phyloP scores from a whole-genome alignment of 2,329 filamentous ascomycete species.

The Pseudogymnoascus sp. region DNA sequence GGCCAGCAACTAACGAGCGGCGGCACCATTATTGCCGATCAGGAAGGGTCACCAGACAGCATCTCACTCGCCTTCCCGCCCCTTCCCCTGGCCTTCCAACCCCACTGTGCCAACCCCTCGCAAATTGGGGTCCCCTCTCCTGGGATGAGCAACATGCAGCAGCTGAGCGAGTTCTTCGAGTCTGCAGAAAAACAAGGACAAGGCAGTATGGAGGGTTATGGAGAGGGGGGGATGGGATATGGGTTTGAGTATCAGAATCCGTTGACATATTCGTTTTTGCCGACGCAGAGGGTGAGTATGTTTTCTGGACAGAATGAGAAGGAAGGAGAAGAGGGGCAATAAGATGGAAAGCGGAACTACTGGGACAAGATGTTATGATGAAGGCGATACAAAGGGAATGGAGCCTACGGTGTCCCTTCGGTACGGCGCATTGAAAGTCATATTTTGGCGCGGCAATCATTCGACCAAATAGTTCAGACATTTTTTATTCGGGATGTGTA shows the following conservation, averaged over 20 bases:
- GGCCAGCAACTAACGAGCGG: background rate
- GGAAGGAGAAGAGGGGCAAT: background rate
- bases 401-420: background rate
- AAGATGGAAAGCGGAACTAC: background rate
- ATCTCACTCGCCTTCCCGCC: slow-evolving; percentile 30
- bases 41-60: slow-evolving; percentile 22
- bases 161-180: background rate
- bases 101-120: slow-evolving; percentile 13
- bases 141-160: background rate
- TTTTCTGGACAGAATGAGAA: slow-evolving; percentile 17
- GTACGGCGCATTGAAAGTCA: background rate
- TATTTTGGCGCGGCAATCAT: background rate
- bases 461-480: background rate
- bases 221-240: background rate
- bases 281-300: slow-evolving; percentile 22
- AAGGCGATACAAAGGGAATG: background rate
- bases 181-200: background rate
- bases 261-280: slow-evolving; percentile 21
- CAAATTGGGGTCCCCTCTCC: slow-evolving; percentile 15
- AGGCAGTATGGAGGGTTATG: background rate
- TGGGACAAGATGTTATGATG: background rate
- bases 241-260: slow-evolving; percentile 19
- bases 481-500: background rate
- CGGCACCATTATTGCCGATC: slow-evolving; percentile 5
- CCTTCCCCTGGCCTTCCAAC: slow-evolving; percentile 26